Base-by-base conservation (phyloP, 805 yeast genomes). In the Candida silvicultrix region DNA sequence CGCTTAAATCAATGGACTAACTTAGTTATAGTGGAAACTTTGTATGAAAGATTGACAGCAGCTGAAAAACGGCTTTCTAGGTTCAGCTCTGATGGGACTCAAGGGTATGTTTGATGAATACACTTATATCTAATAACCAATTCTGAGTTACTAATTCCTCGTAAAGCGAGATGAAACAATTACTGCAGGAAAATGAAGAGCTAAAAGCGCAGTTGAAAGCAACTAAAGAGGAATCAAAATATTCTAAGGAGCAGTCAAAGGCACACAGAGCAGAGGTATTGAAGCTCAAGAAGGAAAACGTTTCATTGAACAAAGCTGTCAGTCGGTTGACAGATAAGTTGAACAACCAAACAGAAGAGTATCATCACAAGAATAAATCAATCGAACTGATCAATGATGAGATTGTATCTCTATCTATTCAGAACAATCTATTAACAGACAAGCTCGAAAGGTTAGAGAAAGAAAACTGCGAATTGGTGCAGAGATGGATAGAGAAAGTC, bases 361-460 rank as follows among this genome's bases (percentile, higher is more conserved):
- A 56, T n/a, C 47, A 51, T 1, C 63, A 72, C 23, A 81, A 80
- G 60, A 73, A 80, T 44, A 74, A 74, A 52, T 73, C 81, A 5
- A 72, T 81, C 18, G 85, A 79, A 49, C 66, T 73, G 29, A 61
- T 83, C 38, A 83, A 82, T 48, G 90, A 87, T 56, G 94, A 86
- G 55, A 67, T 82, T 25, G 67, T 86, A 18, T 73, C 81, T 1
- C 56, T 72, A 49, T 76, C 78, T 44, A 80, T 87, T 37, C 89
- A 83, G 56, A 67, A 64, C 45, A 70, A 69, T 45, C 41, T 70
- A 7, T 48, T 70, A 18, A 57, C 60, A 36, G 63, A 59, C 20
- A 62, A 60, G 41, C 62, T 73, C 8, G 56, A 54, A 2, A 58
- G 62, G 23, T 55, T 81, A 22, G 68, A 64, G 44, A 52, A 49